These are phyloP conservation scores for Ananas comosus DNA, from an alignment of 176 grass and related monocot species.

Conservation along the genomic window DNA sequence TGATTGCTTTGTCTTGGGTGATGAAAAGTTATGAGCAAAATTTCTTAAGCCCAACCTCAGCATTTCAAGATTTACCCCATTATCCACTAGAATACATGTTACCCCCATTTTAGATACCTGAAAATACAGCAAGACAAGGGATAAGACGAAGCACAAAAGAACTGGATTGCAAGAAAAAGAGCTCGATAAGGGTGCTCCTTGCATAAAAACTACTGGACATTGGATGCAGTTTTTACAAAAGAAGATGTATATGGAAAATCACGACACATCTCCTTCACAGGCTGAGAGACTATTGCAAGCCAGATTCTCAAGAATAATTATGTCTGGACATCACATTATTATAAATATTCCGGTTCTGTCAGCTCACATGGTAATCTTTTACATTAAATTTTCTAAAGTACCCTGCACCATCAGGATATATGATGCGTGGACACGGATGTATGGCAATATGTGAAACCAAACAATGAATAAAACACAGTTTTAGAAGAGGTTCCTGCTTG, in stretches of 20 bases:
- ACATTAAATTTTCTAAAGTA: no score
- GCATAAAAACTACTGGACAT: background rate
- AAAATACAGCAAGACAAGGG: conserved; percentile 15
- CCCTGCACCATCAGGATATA: background rate
- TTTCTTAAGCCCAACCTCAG: conserved; percentile 76
- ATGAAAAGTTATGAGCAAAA: conserved; percentile 31
- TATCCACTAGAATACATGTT: conserved; percentile 60
- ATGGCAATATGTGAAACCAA: no score
- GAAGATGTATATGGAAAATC: no score
- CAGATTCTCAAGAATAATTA: no score
- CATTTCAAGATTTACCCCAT: conserved; percentile 74
- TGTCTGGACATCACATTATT: no score
- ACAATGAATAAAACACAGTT: no score
- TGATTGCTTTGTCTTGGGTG: conserved; percentile 14
- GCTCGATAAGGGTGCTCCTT: background rate
- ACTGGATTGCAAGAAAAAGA: background rate
- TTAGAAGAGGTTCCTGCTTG: no score
- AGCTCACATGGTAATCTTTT: no score
- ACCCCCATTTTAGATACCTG: conserved; percentile 89
- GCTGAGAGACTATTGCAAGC: no score
- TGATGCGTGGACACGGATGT: background rate
- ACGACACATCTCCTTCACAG: no score
- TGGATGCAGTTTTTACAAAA: no score
- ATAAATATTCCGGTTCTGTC: no score
- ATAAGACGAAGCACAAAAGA: background rate